phyloP scores from a whole-genome alignment of 495 filamentous ascomycete species.

The Evernia prunastri region DNA sequence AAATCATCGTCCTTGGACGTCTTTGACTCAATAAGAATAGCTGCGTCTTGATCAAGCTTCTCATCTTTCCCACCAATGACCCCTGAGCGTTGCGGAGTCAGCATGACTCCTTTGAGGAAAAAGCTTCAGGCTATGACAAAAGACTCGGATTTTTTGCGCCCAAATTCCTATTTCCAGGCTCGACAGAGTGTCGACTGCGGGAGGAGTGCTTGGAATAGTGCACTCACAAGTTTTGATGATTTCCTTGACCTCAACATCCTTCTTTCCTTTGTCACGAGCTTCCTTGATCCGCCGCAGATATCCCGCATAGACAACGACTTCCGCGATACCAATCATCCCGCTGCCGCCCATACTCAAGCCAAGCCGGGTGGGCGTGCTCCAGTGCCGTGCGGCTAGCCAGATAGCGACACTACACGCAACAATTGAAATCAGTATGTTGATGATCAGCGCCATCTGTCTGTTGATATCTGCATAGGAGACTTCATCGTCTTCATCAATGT shows the following conservation, averaged over 20 bases:
- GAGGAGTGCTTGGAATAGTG: too few species aligned
- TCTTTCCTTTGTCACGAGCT: constrained; percentile 60
- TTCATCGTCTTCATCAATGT: constrained; percentile 46
- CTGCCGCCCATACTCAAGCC: constrained; percentile 64
- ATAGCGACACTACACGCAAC: constrained; percentile 63
- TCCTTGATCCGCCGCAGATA: constrained; percentile 73
- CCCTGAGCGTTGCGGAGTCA: too few species aligned
- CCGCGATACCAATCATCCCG: constrained; percentile 70
- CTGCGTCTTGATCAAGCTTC: constrained; percentile 1
- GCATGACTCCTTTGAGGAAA: too few species aligned
- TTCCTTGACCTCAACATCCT: constrained; percentile 62
- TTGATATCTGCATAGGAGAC: constrained; percentile 65
- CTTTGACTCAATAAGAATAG: constrained; percentile 1
- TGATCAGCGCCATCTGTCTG: constrained; percentile 63
- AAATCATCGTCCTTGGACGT: neutral
- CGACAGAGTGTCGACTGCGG: too few species aligned
- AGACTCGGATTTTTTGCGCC: too few species aligned
- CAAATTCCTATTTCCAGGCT: too few species aligned
- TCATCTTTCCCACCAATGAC: constrained; percentile 49
- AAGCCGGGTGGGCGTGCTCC: constrained; percentile 61
- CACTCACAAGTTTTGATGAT: constrained; percentile 61
- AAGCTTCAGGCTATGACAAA: too few species aligned
- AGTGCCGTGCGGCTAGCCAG: constrained; percentile 64
- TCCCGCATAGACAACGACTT: constrained; percentile 80
- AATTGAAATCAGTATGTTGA: constrained; percentile 69